Base-by-base conservation (phyloP, 2,329 filamentous ascomycete genomes). In the Xylariales sp. region DNA sequence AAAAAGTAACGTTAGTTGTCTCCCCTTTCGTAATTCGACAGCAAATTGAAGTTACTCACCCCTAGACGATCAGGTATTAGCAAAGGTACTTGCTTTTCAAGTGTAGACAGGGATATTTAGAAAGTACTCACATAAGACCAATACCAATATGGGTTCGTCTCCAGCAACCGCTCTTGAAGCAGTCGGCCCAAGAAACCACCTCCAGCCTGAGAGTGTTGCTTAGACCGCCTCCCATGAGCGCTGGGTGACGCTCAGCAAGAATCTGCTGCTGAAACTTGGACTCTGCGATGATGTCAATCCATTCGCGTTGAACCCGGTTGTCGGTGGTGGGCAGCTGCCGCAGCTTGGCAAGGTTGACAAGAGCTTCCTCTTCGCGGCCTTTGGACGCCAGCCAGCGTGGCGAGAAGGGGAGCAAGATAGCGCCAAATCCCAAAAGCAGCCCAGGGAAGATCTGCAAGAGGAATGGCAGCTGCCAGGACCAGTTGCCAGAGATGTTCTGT, bases 251-350 rank as follows among this genome's bases (percentile, higher is more conserved):
- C 34, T 61, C 51, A 5, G 49, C 53, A 2, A 61, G 62, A 34
- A 65, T 53, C 45, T 73, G 58, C 38, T 63, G 57, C 42, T 75
- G 71, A 51, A 76, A 72, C 7, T 63, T 61, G 10, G 71, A 70
- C 45, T 80, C 76, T 1, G 72, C 67, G 8, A 69, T 64, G 31
- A 72, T 70, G 17, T 71, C 67, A 23, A 63, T 48, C 44, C 60
- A 65, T 46, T 81, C 76, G 37, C 68, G 61, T 6, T 66, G 61
- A 5, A 81, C 63, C 5, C 73, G 62, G 10, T 59, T 49, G 42
- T 81, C 74, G 2, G 59, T 63, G 0, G 53, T 44, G 0, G 74
- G 70, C 4, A 79, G 57, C 19, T 63, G 60, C 13, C 75, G 68
- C 5, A 79, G 57, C 41, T 64, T 69, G 10, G 52, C 40, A 5